Percentiles rank a stretch among this genome's conserved stretches.
Conservation (phyloP, 208 protist genomes). For the Strigomonas oncopelti region DNA sequence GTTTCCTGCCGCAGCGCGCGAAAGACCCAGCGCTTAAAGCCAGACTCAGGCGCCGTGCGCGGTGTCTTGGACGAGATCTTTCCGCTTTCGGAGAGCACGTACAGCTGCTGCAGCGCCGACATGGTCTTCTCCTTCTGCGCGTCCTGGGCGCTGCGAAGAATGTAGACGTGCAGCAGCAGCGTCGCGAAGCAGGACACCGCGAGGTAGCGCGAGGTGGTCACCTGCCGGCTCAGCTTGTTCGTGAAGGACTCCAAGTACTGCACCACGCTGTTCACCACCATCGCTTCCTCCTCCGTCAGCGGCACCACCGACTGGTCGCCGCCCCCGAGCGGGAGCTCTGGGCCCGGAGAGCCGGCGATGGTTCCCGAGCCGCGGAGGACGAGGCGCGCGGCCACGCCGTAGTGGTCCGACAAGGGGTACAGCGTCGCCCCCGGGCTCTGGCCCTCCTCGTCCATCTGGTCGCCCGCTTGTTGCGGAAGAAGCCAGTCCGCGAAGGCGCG, state of each 20-base stretch:
- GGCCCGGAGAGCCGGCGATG: background rate
- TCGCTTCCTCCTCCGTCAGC: conserved; percentile 41
- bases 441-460: background rate
- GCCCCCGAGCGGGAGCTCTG: background rate
- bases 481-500: background rate
- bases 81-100: conserved; percentile 19
- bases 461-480: background rate
- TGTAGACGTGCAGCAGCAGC: conserved; percentile 29
- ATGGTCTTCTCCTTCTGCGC: conserved; percentile 26
- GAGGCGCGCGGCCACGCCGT: conserved; percentile 75
- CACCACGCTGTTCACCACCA: conserved; percentile 33
- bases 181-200: conserved; percentile 24
- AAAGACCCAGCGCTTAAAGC: background rate
- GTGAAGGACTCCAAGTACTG: conserved; percentile 45
- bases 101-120: conserved; percentile 40
- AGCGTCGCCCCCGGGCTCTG: background rate
- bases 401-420: conserved; percentile 84
- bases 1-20: background rate
- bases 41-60: background rate
- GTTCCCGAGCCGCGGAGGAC: conserved; percentile 15
- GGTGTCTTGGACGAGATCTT: background rate
- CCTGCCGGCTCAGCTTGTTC: conserved; percentile 34
- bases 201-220: conserved; percentile 34
- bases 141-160: conserved; percentile 15
- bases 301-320: background rate